phyloP scores from a whole-genome alignment of 1,139 yeast genomes.

The Geotrichum carabidarum region DNA sequence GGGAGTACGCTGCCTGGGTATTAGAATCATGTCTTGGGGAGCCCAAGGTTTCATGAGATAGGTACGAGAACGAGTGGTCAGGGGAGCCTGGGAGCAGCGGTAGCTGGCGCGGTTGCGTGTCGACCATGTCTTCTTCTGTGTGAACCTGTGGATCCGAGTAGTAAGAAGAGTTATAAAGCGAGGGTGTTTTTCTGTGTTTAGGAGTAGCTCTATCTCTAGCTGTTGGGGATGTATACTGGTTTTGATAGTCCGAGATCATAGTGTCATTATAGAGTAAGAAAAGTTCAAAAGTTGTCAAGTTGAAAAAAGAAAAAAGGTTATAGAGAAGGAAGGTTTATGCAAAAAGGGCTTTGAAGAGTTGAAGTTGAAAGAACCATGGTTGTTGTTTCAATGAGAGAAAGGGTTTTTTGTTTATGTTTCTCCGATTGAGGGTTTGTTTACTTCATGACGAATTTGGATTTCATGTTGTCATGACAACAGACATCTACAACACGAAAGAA shows the following conservation, averaged over 20 bases:
- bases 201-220: too few relatives aligned
- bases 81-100: conserved; percentile 3
- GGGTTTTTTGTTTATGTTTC: conserved; percentile 1
- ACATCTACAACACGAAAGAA: too few relatives aligned
- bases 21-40: not conserved
- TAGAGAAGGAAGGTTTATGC: not conserved
- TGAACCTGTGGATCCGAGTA: conserved; percentile 3
- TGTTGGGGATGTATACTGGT: not conserved
- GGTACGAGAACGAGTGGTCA: not conserved
- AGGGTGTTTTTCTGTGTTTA: not conserved
- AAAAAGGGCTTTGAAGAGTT: not conserved
- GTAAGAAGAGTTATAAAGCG: conserved; percentile 4
- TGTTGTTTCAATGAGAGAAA: too few relatives aligned
- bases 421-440: too few relatives aligned
- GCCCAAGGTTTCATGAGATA: not conserved
- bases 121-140: conserved; percentile 1
- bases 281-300: not conserved
- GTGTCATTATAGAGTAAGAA: not conserved
- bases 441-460: too few relatives aligned
- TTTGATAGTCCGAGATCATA: not conserved
- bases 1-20: not conserved
- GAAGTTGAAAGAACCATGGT: not conserved
- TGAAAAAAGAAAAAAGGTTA: not conserved
- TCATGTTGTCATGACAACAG: not conserved
- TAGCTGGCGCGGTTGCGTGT: conserved; percentile 1